phyloP scores from a whole-genome alignment of 73 alveolate species.

The Strombidium stylifer region DNA sequence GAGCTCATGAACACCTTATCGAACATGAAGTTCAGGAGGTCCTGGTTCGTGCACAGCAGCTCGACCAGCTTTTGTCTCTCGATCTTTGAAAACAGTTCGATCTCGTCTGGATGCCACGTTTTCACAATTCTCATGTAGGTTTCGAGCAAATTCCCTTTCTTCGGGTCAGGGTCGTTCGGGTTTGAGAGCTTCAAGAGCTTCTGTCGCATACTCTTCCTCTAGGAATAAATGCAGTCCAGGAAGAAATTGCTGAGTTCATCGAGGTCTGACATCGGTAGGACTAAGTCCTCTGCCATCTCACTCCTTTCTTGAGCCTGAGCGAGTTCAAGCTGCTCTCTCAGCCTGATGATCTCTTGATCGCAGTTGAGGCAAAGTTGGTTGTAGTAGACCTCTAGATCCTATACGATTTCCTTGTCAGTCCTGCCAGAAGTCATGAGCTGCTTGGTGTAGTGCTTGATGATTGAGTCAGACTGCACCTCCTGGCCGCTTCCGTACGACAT shows the following conservation, averaged over 20 bases:
- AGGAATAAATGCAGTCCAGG: constrained; percentile 21
- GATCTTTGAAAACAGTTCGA: constrained; percentile 30
- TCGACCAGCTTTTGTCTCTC: constrained; percentile 33
- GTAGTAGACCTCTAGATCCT: constrained; percentile 23
- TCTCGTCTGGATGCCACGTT: constrained; percentile 28
- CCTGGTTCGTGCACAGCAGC: constrained; percentile 15
- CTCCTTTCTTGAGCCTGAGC: constrained; percentile 5
- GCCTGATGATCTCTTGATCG: constrained; percentile 6
- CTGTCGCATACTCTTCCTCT: constrained; percentile 21
- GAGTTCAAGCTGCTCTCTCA: constrained; percentile 19
- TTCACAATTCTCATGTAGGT: constrained; percentile 36
- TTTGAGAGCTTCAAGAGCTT: constrained; percentile 2
- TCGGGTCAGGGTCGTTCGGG: constrained; percentile 5
- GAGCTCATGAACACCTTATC: constrained; percentile 32
- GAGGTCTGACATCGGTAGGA: constrained; percentile 1
- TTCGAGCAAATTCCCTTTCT: constrained; percentile 11
- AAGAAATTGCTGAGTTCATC: constrained; percentile 30
- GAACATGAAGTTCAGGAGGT: constrained; percentile 27
- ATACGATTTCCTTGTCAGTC: constrained; percentile 21
- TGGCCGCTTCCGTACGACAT: no score
- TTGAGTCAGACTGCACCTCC: neutral
- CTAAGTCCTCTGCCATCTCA: constrained; percentile 17
- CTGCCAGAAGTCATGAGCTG: constrained; percentile 35
- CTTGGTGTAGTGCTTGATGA: neutral
- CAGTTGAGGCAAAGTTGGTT: neutral